These are phyloP conservation scores for Postia placenta DNA, from an alignment of 768 basidiomycete genomes.

Conservation along the genomic window DNA sequence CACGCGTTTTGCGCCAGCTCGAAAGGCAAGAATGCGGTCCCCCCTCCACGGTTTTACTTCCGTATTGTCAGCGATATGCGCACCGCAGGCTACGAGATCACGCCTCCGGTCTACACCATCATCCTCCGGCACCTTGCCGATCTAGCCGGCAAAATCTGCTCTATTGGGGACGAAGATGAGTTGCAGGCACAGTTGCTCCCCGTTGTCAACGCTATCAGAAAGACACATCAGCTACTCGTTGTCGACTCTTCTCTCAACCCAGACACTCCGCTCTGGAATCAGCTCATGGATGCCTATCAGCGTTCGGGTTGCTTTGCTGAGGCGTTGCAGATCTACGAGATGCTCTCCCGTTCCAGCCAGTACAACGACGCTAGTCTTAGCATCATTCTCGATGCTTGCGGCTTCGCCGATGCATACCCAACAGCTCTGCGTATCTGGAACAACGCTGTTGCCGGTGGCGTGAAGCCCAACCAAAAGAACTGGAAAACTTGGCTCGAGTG, in stretches of 20 bases:
- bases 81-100: slow-evolving; percentile 48
- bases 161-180: slow-evolving; percentile 15
- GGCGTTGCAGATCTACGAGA: slow-evolving; percentile 77
- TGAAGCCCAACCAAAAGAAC: slow-evolving; percentile 53
- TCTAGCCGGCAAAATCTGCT: slow-evolving; percentile 28
- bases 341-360: slow-evolving; percentile 50
- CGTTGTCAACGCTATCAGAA: slow-evolving; percentile 47
- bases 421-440: slow-evolving; percentile 50
- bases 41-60: slow-evolving; percentile 41
- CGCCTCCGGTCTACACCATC: slow-evolving; percentile 58
- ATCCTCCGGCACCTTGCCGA: slow-evolving; percentile 51
- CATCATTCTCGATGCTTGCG: slow-evolving; percentile 85
- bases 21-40: slow-evolving; percentile 31
- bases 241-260: slow-evolving; percentile 74
- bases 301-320: slow-evolving; percentile 67
- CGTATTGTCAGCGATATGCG: slow-evolving; percentile 79
- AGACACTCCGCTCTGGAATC: slow-evolving; percentile 67
- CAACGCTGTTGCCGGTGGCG: slow-evolving; percentile 44
- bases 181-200: slow-evolving; percentile 21
- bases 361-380: slow-evolving; percentile 64
- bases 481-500: slow-evolving; percentile 86
- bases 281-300: slow-evolving; percentile 86
- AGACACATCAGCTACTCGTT: slow-evolving; percentile 71
- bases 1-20: slow-evolving; percentile 55
- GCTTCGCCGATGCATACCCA: slow-evolving; percentile 44